Evolutionary conservation across 139 green algal species (phyloP).

Genomic region (Nannochloris sp.): DNA sequence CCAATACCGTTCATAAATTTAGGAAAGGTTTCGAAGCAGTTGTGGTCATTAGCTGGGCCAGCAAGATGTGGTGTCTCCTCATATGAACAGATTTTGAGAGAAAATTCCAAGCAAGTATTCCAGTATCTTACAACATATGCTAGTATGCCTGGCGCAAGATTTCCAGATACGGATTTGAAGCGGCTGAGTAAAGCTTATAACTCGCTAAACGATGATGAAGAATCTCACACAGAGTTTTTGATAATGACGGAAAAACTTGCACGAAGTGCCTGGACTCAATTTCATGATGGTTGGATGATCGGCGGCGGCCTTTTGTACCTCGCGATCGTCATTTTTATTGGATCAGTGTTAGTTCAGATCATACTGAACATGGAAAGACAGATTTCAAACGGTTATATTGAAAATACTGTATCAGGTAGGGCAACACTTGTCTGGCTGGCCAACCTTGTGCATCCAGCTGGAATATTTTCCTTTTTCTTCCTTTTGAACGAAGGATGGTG

Average conservation of each 20-base stretch:
- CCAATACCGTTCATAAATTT: slow-evolving; percentile 76
- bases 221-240: slow-evolving; percentile 18
- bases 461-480: slow-evolving; percentile 33
- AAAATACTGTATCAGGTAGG: background rate
- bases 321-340: slow-evolving; percentile 30
- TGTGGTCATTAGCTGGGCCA: slow-evolving; percentile 41
- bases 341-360: background rate
- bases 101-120: slow-evolving; percentile 43
- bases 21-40: slow-evolving; percentile 42
- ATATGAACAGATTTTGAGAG: background rate
- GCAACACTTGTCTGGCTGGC: slow-evolving; percentile 5
- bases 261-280: slow-evolving; percentile 63
- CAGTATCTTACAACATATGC: slow-evolving; percentile 63
- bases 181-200: slow-evolving; percentile 4
- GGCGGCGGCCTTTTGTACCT: slow-evolving; percentile 38
- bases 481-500: slow-evolving; percentile 26
- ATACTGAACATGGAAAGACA: too few relatives aligned
- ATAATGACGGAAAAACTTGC: slow-evolving; percentile 41
- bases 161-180: slow-evolving; percentile 30
- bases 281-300: slow-evolving; percentile 39
- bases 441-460: slow-evolving; percentile 5
- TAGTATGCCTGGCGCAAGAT: slow-evolving; percentile 8
- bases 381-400: too few relatives aligned
- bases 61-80: slow-evolving; percentile 1
- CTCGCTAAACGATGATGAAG: slow-evolving; percentile 11